Evolutionary conservation across 192 early-diverging fungal species (phyloP).

Genomic region (Phycomyces blakesleeanus): DNA sequence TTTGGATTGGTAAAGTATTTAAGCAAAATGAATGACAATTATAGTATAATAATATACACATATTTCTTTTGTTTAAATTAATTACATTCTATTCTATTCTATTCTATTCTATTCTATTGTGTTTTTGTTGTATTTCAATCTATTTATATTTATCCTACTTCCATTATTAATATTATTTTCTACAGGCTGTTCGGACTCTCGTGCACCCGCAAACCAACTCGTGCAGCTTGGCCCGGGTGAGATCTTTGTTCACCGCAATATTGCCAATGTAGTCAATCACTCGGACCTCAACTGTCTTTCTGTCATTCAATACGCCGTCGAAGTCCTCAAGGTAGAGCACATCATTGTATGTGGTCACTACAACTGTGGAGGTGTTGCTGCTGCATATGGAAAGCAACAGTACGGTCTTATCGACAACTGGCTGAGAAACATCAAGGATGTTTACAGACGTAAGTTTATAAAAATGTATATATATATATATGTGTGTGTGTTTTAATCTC

Average conservation of each 20-base stretch:
- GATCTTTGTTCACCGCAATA: constrained; percentile 96
- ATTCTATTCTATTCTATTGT: too few species aligned
- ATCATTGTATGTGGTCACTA: constrained; percentile 90
- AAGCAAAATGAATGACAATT: neutral
- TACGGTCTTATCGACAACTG: constrained; percentile 87
- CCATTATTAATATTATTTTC: too few species aligned
- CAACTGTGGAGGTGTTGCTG: constrained; percentile 68
- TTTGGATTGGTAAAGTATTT: constrained; percentile 70
- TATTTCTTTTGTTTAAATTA: too few species aligned
- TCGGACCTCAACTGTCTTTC: constrained; percentile 79
- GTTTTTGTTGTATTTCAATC: too few species aligned
- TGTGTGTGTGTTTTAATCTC: neutral
- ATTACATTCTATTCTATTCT: too few species aligned
- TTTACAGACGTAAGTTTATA: constrained; percentile 59
- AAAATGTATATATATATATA: neutral
- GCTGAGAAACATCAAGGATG: constrained; percentile 83
- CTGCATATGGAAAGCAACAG: constrained; percentile 55
- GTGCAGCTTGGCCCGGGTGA: constrained; percentile 71
- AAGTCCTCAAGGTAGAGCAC: constrained; percentile 88
- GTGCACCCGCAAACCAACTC: constrained; percentile 82
- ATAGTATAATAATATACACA: constrained; percentile 1
- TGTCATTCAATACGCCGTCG: constrained; percentile 92
- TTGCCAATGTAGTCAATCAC: constrained; percentile 86
- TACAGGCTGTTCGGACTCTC: constrained; percentile 87
- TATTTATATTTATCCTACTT: too few species aligned